A percentile compares a stretch with the other conserved stretches of the same genome.
Conservation (phyloP, 371 early-diverging fungal species). For the Ordospora pajunii region DNA sequence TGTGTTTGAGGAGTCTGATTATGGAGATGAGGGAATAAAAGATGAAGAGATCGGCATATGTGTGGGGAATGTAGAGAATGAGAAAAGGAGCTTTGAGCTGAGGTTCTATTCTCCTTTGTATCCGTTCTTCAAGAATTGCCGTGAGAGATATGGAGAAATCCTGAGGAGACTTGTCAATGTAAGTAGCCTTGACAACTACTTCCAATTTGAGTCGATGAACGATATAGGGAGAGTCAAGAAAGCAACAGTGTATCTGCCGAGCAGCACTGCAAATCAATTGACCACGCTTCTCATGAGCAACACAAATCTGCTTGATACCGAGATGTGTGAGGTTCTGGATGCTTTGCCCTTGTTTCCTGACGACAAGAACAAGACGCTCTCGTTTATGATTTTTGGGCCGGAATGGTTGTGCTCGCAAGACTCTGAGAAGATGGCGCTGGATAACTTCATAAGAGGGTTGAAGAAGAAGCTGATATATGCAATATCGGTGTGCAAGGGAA, state of each 20-base stretch:
- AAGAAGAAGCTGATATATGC: constrained; percentile 38
- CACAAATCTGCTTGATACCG: not conserved
- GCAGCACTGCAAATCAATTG: constrained; percentile 73
- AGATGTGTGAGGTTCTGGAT: not conserved
- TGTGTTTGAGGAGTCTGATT: constrained; percentile 59
- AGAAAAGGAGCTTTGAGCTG: not conserved
- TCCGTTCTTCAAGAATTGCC: constrained; percentile 62
- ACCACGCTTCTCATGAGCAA: constrained; percentile 71
- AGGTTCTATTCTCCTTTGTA: constrained; percentile 3
- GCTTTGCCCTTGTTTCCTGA: not conserved
- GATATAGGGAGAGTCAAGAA: constrained; percentile 73
- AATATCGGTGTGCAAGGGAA: constrained; percentile 27
- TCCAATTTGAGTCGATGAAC: constrained; percentile 74
- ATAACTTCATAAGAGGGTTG: constrained; percentile 18
- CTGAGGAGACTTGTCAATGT: constrained; percentile 67
- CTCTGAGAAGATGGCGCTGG: constrained; percentile 25
- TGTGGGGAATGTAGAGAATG: constrained; percentile 68
- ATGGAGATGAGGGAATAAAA: constrained; percentile 78
- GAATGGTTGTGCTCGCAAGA: constrained; percentile 29
- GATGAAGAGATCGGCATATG: constrained; percentile 80
- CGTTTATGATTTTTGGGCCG: constrained; percentile 20
- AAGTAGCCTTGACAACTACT: constrained; percentile 72
- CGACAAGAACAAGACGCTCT: not conserved
- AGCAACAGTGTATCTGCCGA: constrained; percentile 74
- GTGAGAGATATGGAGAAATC: constrained; percentile 61